These are phyloP conservation scores for Colletotrichum abscissum DNA, from an alignment of 2,329 filamentous ascomycete species.

Conservation along the genomic window DNA sequence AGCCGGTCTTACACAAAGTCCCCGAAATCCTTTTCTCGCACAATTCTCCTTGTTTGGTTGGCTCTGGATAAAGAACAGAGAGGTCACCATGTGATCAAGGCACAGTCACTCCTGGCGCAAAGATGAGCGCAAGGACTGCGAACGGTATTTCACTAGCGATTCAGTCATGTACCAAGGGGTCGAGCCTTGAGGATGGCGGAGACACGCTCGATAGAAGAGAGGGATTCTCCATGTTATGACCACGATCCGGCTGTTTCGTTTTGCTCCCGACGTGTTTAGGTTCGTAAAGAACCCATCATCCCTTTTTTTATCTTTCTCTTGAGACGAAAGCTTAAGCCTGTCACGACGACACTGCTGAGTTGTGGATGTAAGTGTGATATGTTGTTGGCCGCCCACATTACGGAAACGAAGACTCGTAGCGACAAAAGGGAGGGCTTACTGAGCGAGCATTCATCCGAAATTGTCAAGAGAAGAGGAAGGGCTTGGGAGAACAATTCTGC, in stretches of 20 bases:
- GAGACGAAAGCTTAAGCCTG: constrained; percentile 18
- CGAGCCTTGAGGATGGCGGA: background rate
- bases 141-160: constrained; percentile 3
- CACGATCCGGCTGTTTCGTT: constrained; percentile 9
- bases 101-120: constrained; percentile 4
- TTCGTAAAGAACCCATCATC: constrained; percentile 8
- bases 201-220: background rate
- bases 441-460: background rate
- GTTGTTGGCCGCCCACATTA: background rate
- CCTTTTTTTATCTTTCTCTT: background rate
- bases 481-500: background rate
- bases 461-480: background rate
- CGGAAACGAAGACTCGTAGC: background rate
- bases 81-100: constrained; percentile 3
- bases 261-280: background rate
- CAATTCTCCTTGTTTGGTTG: background rate
- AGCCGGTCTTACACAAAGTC: background rate
- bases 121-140: background rate
- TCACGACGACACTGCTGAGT: background rate
- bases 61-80: background rate
- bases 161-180: background rate
- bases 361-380: background rate
- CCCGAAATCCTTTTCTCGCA: background rate
- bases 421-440: too few species aligned
- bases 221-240: constrained; percentile 13